phyloP scores from a whole-genome alignment of 2,329 filamentous ascomycete species.

The Hyphodiscus sp. region DNA sequence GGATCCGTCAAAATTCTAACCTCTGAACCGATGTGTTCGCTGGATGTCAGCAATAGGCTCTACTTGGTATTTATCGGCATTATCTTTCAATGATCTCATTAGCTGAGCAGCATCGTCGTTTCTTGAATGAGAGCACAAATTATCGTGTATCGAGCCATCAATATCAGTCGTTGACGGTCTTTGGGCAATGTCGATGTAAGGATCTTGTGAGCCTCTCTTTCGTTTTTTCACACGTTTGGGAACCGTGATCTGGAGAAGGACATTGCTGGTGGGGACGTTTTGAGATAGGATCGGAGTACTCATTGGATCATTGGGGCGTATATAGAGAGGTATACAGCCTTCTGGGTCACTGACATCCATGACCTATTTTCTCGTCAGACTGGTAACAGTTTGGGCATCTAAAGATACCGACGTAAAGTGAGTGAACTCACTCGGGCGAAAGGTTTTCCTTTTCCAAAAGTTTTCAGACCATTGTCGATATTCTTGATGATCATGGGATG shows the following conservation, averaged over 20 bases:
- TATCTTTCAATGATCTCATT: constrained; percentile 63
- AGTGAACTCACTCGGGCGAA: constrained; percentile 26
- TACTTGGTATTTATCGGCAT: constrained; percentile 57
- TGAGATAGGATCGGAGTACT: constrained; percentile 73
- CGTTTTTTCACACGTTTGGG: constrained; percentile 84
- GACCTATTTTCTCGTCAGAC: constrained; percentile 30
- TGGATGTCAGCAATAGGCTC: constrained; percentile 67
- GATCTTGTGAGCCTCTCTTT: constrained; percentile 67
- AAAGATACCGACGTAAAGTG: constrained; percentile 4
- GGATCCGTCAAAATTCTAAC: constrained; percentile 30
- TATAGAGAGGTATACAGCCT: constrained; percentile 57
- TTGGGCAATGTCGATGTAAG: constrained; percentile 42
- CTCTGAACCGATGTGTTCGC: constrained; percentile 80
- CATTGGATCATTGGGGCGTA: constrained; percentile 74
- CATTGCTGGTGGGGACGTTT: constrained; percentile 69
- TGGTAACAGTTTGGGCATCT: background rate
- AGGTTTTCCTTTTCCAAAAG: constrained; percentile 40
- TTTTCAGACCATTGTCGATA: constrained; percentile 55
- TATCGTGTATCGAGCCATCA: constrained; percentile 4
- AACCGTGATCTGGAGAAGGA: constrained; percentile 79
- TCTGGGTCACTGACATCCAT: constrained; percentile 39
- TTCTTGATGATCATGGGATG: constrained; percentile 62
- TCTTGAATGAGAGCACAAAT: constrained; percentile 38
- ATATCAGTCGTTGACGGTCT: background rate
- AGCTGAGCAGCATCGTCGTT: constrained; percentile 49